Base-by-base conservation (phyloP, 2,329 filamentous ascomycete genomes). In the Coniochaeta hoffmannii region DNA sequence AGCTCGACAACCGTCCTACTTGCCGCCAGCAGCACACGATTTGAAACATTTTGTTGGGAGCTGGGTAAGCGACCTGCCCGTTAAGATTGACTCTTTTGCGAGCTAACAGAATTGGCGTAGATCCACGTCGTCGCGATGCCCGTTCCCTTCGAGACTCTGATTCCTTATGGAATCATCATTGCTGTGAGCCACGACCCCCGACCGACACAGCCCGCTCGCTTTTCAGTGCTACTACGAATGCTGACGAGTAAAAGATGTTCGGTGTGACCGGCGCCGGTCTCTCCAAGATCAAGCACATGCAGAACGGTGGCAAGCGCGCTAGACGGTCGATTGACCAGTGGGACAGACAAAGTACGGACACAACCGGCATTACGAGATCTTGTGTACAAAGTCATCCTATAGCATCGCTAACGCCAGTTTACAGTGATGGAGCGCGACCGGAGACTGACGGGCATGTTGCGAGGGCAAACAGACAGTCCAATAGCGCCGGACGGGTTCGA, bases 341-440 rank as follows among this genome's bases (percentile, higher is more conserved):
- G 83, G 83, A 86, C 62, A 80, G 69, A 71, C 78, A 83, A 80
- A 83, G 78, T 82, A 77, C 56, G 71, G 61, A 50, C n/a, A 44
- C 22, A 24, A 5, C 28, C 30, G 14, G 46, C 30, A 34, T 52
- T 53, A 52, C 51, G 19, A 38, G 15, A 50, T 9, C 14, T 41
- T 6, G 15, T 7, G 36, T n/a, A n/a, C n/a, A 31, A 12, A 55
- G 17, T 19, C 7, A 10, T 19, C 36, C 11, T 55, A 56, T 58
- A 57, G 58, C 55, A 41, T 56, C 12, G 55, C 53, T 34, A 22
- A n/a, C 34, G 22, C 12, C 17, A 10, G 7, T 1, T 41, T 58
- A 28, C 54, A 86, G 83, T 86, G 83, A 85, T 86, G 82, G 77
- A 83, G 55, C 81, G 83, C 63, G 83, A 86, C 63, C 74, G 77